These are phyloP conservation scores for Pulchroboletus neoregius DNA, from an alignment of 1,284 basidiomycete species.

Conservation along the genomic window DNA sequence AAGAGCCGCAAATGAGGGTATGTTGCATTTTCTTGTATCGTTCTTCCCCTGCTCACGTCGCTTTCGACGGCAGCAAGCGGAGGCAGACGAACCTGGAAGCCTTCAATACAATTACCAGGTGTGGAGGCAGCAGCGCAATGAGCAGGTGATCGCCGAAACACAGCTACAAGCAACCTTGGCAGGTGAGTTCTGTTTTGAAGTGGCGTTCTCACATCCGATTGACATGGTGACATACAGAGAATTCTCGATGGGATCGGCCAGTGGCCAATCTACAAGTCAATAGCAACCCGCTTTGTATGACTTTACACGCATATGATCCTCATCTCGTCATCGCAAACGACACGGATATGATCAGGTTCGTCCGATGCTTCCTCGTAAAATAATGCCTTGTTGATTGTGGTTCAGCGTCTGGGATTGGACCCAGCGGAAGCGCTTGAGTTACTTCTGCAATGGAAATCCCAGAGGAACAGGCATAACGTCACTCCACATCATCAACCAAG, in stretches of 20 bases:
- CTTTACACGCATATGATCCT: slow-evolving; percentile 91
- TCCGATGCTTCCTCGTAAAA: slow-evolving; percentile 9
- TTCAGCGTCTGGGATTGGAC: slow-evolving; percentile 94
- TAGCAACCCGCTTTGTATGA: slow-evolving; percentile 72
- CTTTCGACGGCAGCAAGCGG: slow-evolving; percentile 63
- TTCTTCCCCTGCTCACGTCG: slow-evolving; percentile 11
- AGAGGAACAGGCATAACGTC: slow-evolving; percentile 82
- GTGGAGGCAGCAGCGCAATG: slow-evolving; percentile 92
- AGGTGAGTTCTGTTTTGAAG: slow-evolving; percentile 46
- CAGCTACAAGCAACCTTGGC: slow-evolving; percentile 66
- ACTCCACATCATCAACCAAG: slow-evolving; percentile 94
- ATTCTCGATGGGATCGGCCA: slow-evolving; percentile 74
- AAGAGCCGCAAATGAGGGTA: slow-evolving; percentile 97
- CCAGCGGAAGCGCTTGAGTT: slow-evolving; percentile 68
- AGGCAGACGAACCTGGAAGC: slow-evolving; percentile 93
- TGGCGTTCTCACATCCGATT: slow-evolving; percentile 1
- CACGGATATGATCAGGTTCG: slow-evolving; percentile 80
- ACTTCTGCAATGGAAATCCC: slow-evolving; percentile 89
- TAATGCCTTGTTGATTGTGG: neutral
- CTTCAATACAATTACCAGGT: slow-evolving; percentile 93
- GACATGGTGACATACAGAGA: slow-evolving; percentile 34
- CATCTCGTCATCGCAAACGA: slow-evolving; percentile 87
- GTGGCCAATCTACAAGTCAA: slow-evolving; percentile 71
- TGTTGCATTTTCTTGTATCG: slow-evolving; percentile 29
- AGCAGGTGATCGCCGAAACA: slow-evolving; percentile 73